phyloP scores from a whole-genome alignment of 2,329 filamentous ascomycete species.

The Pyricularia pennisetigena region DNA sequence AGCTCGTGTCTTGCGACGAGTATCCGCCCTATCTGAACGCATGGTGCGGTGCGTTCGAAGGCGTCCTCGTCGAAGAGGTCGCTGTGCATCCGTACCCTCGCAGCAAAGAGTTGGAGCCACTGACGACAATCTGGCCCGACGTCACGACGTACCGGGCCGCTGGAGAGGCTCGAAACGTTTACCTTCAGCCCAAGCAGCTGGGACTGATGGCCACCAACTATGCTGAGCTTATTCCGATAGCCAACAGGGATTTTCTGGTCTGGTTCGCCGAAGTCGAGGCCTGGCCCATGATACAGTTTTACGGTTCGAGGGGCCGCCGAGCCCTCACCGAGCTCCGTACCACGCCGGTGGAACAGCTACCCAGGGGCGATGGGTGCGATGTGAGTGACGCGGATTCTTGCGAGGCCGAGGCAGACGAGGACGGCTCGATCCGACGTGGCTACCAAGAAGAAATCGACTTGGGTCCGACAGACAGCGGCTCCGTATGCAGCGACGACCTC shows the following conservation, averaged over 20 bases:
- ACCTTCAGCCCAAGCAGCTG: background rate
- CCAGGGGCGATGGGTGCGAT: background rate
- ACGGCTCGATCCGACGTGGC: background rate
- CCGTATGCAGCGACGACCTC: background rate
- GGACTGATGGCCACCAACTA: background rate
- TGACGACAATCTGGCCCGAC: background rate
- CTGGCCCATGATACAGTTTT: background rate
- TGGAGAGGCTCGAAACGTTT: too few species aligned
- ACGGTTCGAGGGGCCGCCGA: background rate
- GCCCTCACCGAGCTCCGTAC: background rate
- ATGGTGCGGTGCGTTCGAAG: background rate
- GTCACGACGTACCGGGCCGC: too few species aligned
- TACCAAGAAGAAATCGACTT: background rate
- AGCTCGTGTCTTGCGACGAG: background rate
- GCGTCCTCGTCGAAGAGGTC: background rate
- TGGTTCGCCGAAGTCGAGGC: background rate
- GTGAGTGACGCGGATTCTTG: background rate
- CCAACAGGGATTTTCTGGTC: background rate
- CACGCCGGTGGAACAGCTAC: background rate
- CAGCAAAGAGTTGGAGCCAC: background rate
- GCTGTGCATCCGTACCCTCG: background rate
- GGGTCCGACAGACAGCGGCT: background rate
- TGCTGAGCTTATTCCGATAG: background rate
- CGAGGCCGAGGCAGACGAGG: background rate
- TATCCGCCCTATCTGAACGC: background rate